Evolutionary conservation across 2,329 filamentous ascomycete genomes (phyloP).

Genomic region (Talaromyces sp.): DNA sequence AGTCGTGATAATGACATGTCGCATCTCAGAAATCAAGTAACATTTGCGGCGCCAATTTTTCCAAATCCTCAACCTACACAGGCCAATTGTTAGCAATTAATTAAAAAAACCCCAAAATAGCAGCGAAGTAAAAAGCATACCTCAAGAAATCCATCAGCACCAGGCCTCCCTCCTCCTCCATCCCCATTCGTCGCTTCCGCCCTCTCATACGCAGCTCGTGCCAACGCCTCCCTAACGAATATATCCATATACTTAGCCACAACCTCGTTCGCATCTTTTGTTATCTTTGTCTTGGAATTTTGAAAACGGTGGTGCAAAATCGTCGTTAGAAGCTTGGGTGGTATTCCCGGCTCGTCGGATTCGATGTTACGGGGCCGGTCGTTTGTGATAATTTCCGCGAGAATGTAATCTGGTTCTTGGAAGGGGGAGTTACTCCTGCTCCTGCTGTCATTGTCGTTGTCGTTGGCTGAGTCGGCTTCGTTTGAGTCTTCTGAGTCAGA

Average conservation of each 20-base stretch:
- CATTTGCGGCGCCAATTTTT: constrained; percentile 79
- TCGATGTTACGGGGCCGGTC: constrained; percentile 26
- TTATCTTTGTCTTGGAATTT: constrained; percentile 65
- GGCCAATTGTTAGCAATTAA: neutral
- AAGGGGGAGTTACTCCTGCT: constrained; percentile 23
- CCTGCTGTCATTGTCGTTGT: constrained; percentile 1
- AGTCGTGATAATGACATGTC: neutral
- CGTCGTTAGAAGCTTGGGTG: constrained; percentile 66
- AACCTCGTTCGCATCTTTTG: constrained; percentile 69
- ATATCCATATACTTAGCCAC: constrained; percentile 83
- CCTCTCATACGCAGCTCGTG: constrained; percentile 68
- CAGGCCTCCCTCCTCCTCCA: constrained; percentile 31
- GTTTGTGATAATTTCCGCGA: constrained; percentile 40
- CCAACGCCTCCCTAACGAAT: constrained; percentile 84
- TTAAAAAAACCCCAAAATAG: neutral
- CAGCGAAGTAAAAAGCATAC: constrained; percentile 43
- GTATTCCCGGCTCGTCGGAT: constrained; percentile 51
- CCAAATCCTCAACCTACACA: constrained; percentile 73
- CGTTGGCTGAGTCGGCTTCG: neutral
- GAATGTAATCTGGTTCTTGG: constrained; percentile 44
- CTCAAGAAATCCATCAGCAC: constrained; percentile 62
- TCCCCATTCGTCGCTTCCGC: constrained; percentile 27
- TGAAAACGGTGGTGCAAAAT: constrained; percentile 75
- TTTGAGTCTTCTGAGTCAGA: constrained; percentile 6
- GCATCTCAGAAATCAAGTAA: constrained; percentile 68